Evolutionary conservation across 1,284 basidiomycete species (phyloP).

Genomic region (Peniophora sp.): DNA sequence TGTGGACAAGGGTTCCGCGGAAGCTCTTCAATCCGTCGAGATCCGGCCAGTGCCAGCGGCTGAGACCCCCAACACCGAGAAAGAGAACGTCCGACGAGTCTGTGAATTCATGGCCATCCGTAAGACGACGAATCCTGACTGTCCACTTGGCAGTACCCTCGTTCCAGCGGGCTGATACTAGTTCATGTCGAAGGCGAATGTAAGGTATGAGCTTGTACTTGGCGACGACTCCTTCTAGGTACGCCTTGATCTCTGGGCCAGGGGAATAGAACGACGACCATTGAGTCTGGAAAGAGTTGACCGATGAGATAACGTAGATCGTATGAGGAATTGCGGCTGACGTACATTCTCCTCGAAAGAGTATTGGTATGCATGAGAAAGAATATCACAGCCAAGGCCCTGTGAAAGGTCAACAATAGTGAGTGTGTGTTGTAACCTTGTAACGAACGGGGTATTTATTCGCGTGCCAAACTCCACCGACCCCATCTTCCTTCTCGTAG

Average conservation of each 20-base stretch:
- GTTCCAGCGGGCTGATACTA: constrained; percentile 39
- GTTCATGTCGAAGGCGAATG: constrained; percentile 44
- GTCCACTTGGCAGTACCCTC: constrained; percentile 44
- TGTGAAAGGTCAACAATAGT: constrained; percentile 28
- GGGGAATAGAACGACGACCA: constrained; percentile 52
- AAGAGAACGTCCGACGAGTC: constrained; percentile 48
- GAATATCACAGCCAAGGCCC: constrained; percentile 46
- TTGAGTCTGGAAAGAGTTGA: constrained; percentile 25
- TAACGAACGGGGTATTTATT: constrained; percentile 2
- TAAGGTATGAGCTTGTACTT: constrained; percentile 44
- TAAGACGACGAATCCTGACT: constrained; percentile 29
- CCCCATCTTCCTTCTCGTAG: constrained; percentile 6
- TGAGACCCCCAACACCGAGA: constrained; percentile 40
- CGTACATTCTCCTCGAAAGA: constrained; percentile 43
- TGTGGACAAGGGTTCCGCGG: constrained; percentile 44
- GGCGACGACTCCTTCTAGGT: constrained; percentile 41
- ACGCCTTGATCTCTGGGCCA: constrained; percentile 44
- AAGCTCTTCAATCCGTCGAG: constrained; percentile 46
- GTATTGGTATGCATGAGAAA: constrained; percentile 47
- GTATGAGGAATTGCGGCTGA: neutral
- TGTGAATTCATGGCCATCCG: constrained; percentile 27
- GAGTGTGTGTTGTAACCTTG: neutral
- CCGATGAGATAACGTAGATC: neutral
- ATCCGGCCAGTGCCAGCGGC: constrained; percentile 52
- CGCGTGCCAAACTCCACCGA: constrained; percentile 3